A percentile compares a stretch with the other conserved stretches of the same genome.
Conservation (phyloP, 1,284 basidiomycete genomes). For the Leccinum pachyderme region DNA sequence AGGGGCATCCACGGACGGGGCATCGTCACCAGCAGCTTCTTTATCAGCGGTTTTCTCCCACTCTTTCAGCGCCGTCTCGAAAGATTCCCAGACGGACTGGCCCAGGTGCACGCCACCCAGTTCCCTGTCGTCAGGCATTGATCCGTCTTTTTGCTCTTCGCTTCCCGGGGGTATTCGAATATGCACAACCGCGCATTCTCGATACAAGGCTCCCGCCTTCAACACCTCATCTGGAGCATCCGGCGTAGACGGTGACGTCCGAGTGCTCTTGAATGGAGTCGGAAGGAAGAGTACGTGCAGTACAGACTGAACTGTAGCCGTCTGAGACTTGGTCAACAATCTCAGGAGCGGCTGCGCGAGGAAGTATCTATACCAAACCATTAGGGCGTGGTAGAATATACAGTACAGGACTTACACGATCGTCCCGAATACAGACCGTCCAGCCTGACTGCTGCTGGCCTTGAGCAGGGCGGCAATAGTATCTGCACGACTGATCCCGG, state of each 20-base stretch:
- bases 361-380: conserved; percentile 47
- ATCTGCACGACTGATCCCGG: conserved; percentile 68
- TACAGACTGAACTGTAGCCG: conserved; percentile 57
- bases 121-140: conserved; percentile 59
- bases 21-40: conserved; percentile 23
- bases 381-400: conserved; percentile 6
- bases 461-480: conserved; percentile 58
- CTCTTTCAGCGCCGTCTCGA: conserved; percentile 57
- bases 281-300: conserved; percentile 74
- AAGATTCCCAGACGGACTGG: conserved; percentile 69
- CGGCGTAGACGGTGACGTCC: neutral
- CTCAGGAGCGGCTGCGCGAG: conserved; percentile 57
- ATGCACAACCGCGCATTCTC: conserved; percentile 64
- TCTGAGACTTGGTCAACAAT: conserved; percentile 61
- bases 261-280: conserved; percentile 60
- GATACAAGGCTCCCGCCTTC: conserved; percentile 72
- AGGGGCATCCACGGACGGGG: conserved; percentile 24
- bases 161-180: conserved; percentile 37
- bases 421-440: conserved; percentile 42
- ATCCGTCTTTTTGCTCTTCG: conserved; percentile 18
- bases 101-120: conserved; percentile 66
- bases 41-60: conserved; percentile 51
- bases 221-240: conserved; percentile 52
- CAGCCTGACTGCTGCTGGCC: conserved; percentile 41
- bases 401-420: conserved; percentile 37